These are phyloP conservation scores for Lactarius pseudohatsudake DNA, from an alignment of 768 basidiomycete genomes.

Conservation along the genomic window DNA sequence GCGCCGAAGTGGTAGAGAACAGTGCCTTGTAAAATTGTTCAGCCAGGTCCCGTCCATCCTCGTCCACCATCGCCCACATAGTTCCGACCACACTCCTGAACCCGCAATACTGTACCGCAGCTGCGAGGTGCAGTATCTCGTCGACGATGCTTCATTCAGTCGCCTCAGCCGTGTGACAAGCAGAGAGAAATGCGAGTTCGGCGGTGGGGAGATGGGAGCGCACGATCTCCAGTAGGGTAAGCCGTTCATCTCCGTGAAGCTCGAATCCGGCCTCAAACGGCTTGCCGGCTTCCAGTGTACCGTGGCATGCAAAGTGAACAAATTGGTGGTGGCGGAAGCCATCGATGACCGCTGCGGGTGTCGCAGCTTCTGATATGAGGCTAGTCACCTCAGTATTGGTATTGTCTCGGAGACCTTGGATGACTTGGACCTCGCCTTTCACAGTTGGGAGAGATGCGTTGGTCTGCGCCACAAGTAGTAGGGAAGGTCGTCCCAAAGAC, in stretches of 20 bases:
- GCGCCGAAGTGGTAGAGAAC: neutral
- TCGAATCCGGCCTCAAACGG: conserved; percentile 9
- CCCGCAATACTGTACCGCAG: conserved; percentile 21
- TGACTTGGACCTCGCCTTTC: conserved; percentile 1
- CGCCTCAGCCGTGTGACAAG: conserved; percentile 3
- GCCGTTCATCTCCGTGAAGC: neutral
- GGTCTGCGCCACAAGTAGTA: conserved; percentile 7
- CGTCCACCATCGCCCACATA: conserved; percentile 9
- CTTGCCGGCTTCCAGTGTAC: neutral
- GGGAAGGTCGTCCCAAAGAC: neutral
- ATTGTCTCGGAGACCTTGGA: conserved; percentile 1
- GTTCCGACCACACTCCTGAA: conserved; percentile 12
- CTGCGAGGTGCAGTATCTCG: conserved; percentile 21
- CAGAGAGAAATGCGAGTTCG: conserved; percentile 7
- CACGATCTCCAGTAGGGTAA: neutral
- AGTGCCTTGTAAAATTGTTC: neutral
- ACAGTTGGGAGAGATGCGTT: conserved; percentile 3
- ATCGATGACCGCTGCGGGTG: neutral
- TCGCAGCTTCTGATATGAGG: neutral
- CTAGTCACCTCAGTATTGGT: neutral
- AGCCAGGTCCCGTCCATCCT: neutral
- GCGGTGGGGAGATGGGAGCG: neutral
- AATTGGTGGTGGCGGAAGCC: conserved; percentile 1
- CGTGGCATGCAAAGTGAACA: conserved; percentile 18
- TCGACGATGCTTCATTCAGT: conserved; percentile 4